These are phyloP conservation scores for Populus alba DNA, from an alignment of 345 rosid genomes.

Conservation along the genomic window DNA sequence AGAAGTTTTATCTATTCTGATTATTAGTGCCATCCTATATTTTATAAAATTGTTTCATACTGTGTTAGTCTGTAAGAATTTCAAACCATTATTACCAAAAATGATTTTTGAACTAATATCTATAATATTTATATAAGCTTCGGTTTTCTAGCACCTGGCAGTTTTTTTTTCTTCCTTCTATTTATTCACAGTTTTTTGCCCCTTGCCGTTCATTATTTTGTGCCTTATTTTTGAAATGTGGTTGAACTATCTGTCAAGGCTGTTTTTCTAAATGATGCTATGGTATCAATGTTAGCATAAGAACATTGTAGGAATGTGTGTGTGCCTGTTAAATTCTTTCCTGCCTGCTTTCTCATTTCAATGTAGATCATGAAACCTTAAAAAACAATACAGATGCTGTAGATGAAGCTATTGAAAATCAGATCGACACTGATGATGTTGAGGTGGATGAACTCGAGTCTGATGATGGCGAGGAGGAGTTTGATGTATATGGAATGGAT, in stretches of 20 bases:
- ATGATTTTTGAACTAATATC: not conserved
- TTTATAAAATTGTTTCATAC: not conserved
- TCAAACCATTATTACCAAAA: not conserved
- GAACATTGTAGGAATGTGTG: not conserved
- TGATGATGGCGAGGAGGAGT: constrained; percentile 62
- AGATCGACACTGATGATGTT: constrained; percentile 31
- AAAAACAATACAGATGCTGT: constrained; percentile 17
- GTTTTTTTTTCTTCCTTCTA: not conserved
- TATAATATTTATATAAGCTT: not conserved
- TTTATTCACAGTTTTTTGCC: not conserved
- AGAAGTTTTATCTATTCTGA: not conserved
- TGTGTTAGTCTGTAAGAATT: not conserved
- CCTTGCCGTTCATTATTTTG: not conserved
- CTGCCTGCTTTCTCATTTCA: constrained; percentile 1
- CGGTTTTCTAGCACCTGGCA: not conserved
- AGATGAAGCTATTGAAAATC: constrained; percentile 41
- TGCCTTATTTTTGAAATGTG: not conserved
- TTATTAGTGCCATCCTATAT: not conserved
- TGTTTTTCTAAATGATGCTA: not conserved
- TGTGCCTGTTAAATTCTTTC: not conserved
- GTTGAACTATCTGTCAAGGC: not conserved
- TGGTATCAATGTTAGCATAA: not conserved
- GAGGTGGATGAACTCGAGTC: constrained; percentile 51
- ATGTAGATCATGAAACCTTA: not conserved
- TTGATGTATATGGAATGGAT: constrained; percentile 59